These are phyloP conservation scores for Gracilaria gracilis DNA, from an alignment of 23 red algal species.

Conservation along the genomic window DNA sequence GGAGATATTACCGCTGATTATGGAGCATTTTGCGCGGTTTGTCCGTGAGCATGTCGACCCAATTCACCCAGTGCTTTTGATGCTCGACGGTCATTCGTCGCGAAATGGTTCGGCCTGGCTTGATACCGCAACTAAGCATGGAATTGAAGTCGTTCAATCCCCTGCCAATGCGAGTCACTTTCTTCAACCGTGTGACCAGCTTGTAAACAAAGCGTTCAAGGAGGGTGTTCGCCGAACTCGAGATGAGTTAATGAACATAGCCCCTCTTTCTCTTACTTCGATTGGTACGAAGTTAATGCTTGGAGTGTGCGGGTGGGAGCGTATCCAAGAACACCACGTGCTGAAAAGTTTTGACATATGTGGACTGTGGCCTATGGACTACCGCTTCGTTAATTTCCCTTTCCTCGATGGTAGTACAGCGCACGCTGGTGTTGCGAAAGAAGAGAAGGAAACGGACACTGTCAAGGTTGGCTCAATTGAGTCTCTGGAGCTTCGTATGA, in stretches of 20 bases:
- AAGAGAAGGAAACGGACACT: no score
- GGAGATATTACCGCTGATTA: neutral
- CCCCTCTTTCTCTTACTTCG: neutral
- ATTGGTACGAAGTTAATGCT: conserved; percentile 4
- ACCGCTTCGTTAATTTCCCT: neutral
- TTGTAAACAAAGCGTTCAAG: conserved; percentile 36
- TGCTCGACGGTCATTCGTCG: conserved; percentile 18
- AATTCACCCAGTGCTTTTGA: neutral
- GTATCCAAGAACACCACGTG: neutral
- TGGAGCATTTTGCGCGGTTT: neutral
- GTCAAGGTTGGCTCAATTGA: no score
- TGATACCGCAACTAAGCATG: neutral
- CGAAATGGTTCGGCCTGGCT: neutral
- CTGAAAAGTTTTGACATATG: neutral
- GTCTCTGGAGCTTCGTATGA: no score
- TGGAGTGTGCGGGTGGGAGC: conserved; percentile 17
- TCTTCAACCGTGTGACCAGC: conserved; percentile 3
- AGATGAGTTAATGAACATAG: neutral
- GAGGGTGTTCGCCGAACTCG: neutral
- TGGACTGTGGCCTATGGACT: conserved; percentile 9
- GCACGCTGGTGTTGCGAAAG: no score
- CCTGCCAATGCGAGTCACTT: conserved; percentile 27
- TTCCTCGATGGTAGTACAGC: no score
- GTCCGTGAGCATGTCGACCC: neutral
- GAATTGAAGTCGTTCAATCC: neutral